Evolutionary conservation across 2,329 filamentous ascomycete species (phyloP).

Genomic region (Pyricularia pennisetigena): DNA sequence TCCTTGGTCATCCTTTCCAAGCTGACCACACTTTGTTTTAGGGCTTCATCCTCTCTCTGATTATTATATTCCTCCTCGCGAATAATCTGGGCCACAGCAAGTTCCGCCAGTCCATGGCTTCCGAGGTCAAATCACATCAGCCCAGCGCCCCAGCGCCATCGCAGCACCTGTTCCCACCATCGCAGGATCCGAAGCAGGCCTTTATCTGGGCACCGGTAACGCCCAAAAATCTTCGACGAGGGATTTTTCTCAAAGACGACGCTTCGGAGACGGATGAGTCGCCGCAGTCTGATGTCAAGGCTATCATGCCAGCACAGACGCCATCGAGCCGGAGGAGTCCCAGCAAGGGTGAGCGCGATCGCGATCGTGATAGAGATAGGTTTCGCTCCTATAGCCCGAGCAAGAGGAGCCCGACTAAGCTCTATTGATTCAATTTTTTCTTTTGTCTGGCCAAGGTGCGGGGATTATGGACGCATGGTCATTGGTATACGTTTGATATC

Average conservation of each 20-base stretch:
- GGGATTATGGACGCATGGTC: background rate
- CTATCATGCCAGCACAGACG: conserved; percentile 31
- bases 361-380: conserved; percentile 38
- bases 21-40: conserved; percentile 15
- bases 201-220: conserved; percentile 43
- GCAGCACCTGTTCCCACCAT: conserved; percentile 10
- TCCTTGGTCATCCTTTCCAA: background rate
- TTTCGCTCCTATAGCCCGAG: conserved; percentile 23
- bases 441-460: background rate
- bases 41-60: conserved; percentile 40
- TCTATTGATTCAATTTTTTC: background rate
- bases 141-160: conserved; percentile 14
- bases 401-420: conserved; percentile 15
- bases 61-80: conserved; percentile 36
- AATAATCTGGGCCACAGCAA: conserved; percentile 38
- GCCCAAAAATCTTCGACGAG: conserved; percentile 32
- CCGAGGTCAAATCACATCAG: background rate
- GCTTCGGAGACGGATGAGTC: conserved; percentile 42
- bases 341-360: conserved; percentile 36
- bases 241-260: conserved; percentile 31
- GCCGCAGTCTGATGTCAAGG: conserved; percentile 26
- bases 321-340: conserved; percentile 37
- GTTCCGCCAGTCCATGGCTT: conserved; percentile 19
- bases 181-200: conserved; percentile 23
- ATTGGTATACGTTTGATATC: background rate